Evolutionary conservation across 768 basidiomycete genomes (phyloP), one percentile per base, ranked within the genome.

Genomic region (Termitomyces sp.): DNA sequence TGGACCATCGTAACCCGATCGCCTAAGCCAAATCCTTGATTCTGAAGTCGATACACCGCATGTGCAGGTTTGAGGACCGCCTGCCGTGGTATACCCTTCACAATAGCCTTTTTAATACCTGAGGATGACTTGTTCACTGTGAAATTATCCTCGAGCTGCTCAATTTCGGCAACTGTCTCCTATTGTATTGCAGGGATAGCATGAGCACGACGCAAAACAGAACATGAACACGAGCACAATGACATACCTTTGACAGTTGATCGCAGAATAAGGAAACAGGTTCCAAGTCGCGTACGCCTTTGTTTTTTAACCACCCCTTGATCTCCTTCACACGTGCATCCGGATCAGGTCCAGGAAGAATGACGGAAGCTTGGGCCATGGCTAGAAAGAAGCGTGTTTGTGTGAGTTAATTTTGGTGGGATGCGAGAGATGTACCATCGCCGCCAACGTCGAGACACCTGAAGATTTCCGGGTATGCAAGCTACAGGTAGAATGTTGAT

Each of bases 1-100:
- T 91, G 89, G 1, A 98, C 94, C 91, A 96, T 97, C 16, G 88
- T 89, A 35, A 98, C 95, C 11, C 97, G 82, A 69, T 99, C 96
- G 12, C 96, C 96, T 6, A 98, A 78, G 0, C 78, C 74, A 66
- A 98, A 99, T 12, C 72, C 74, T 68, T 98, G 97, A 52, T 91
- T 89, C 65, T 94, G 93, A 7, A 98, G 76, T 22, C 94, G 87
- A 65, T 92, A 94, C 6, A 88, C 77, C 2, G 94, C 86, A 71
- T 98, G 94, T 1, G 86, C 74, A 9, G 97, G 97, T 66, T 98
- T 98, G 56, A 98, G 79, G 5, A 98, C 86, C 6, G 93, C 94
- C 64, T 93, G 88, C 11, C 93, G 84, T 4, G 96, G 96, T 36
- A 98, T 95, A 20, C 86, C 86, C 67, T 94, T 93, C 55, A 98